A percentile compares a stretch with the other conserved stretches of the same genome.
These are phyloP conservation scores for Puccinia polysora DNA, from an alignment of 1,284 basidiomycete species.

Conservation along the genomic window DNA sequence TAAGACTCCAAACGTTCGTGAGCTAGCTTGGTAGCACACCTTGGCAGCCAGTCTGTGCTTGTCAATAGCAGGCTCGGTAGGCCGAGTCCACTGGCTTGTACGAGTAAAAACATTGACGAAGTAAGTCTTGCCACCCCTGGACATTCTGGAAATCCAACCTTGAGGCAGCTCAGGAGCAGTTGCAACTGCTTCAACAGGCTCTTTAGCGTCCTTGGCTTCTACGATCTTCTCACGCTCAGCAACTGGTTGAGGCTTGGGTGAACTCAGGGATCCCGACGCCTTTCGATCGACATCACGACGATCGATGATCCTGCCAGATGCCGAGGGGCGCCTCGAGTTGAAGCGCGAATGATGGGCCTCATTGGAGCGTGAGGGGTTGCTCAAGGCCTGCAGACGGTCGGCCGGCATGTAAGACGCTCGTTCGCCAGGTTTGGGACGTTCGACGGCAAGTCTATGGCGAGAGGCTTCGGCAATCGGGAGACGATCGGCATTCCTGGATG, in stretches of 20 bases:
- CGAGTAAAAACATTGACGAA: slow-evolving; percentile 41
- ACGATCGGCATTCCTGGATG: neutral
- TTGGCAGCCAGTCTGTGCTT: slow-evolving; percentile 11
- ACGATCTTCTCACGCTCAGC: slow-evolving; percentile 26
- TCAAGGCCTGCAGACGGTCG: slow-evolving; percentile 31
- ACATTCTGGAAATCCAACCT: slow-evolving; percentile 37
- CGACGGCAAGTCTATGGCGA: neutral
- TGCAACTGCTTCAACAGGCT: slow-evolving; percentile 12
- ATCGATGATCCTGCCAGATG: neutral
- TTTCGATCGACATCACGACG: slow-evolving; percentile 3
- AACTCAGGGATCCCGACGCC: neutral
- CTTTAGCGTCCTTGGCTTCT: slow-evolving; percentile 3
- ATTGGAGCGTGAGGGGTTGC: neutral
- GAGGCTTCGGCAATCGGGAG: neutral
- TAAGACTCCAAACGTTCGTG: neutral
- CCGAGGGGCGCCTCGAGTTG: neutral
- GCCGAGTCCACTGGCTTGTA: slow-evolving; percentile 41
- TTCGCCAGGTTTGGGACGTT: slow-evolving; percentile 21
- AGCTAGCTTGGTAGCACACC: slow-evolving; percentile 17
- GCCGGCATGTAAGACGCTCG: slow-evolving; percentile 39
- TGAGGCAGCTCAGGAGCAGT: slow-evolving; percentile 16
- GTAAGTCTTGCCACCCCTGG: slow-evolving; percentile 40
- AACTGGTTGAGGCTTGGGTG: slow-evolving; percentile 23
- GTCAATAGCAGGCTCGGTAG: slow-evolving; percentile 34
- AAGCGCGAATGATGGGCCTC: neutral